Evolutionary conservation across 2,329 filamentous ascomycete species (phyloP), one percentile per base, ranked within the genome.

Genomic region (Teratosphaeria nubilosa): DNA sequence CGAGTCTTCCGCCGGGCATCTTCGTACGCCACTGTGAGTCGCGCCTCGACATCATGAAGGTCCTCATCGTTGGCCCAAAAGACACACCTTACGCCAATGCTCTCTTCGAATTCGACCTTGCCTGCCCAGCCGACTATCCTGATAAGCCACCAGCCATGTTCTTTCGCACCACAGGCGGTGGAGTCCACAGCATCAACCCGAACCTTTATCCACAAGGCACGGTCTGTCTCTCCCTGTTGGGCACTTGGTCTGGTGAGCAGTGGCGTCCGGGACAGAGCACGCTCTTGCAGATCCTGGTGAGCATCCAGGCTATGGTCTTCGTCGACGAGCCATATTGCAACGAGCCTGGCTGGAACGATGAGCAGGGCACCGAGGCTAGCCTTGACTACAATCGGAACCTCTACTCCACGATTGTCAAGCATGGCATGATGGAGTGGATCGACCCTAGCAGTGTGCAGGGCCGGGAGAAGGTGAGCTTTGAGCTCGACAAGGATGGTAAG

Each of bases 71-170:
- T 53, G 82, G 82, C 0, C 81, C 82, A 0, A 68, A 72, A 41
- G 80, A 79, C 57, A 84, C 82, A 0, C 82, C 82, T 1, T 85
- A 85, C 66, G 82, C 83, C 63, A 77, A 79, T 64, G 81, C 80
- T 0, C 80, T 82, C 0, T 84, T 83, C 65, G 70, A 84, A 20
- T 78, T 84, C 63, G 82, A 85, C 66, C 73, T 84, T 51, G 72
- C 79, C 56, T 75, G 83, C 53, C 67, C 68, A 9, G 62, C 72
- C 0, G 64, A 71, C 0, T 85, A 79, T 59, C 82, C 82, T 1
- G 66, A 69, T 9, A 61, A 65, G 2, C 77, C 82, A 2, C 82
- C 82, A 0, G 66, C 71, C 14, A 76, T 79, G 14, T 77, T 76
- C 64, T 84, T 84, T 66, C 79, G 83, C 65, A 81, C 80, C 0